Evolutionary conservation across 176 grass and related monocot species (phyloP).

Genomic region (Eragrostis curvula): DNA sequence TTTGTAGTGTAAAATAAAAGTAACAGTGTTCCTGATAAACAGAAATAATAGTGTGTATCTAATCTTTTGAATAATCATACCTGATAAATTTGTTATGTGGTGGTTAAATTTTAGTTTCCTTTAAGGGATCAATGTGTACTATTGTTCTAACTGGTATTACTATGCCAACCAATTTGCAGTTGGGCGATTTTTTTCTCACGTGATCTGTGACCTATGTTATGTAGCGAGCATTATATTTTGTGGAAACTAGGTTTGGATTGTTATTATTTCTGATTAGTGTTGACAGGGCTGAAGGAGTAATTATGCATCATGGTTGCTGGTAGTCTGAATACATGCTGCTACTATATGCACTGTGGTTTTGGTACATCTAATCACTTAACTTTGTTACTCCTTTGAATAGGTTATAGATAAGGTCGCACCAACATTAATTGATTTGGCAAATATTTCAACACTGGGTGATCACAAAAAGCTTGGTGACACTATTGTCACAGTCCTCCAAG

Average conservation of each 20-base stretch:
- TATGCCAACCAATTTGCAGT: background rate
- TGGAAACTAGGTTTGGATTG: constrained; percentile 10
- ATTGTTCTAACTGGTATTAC: constrained; percentile 23
- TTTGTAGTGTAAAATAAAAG: background rate
- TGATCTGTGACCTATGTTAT: background rate
- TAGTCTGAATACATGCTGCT: background rate
- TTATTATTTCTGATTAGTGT: background rate
- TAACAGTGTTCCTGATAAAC: background rate
- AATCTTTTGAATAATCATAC: constrained; percentile 10
- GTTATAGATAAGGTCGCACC: constrained; percentile 91
- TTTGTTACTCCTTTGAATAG: constrained; percentile 34
- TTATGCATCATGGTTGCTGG: background rate
- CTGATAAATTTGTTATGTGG: background rate
- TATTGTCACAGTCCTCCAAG: constrained; percentile 78
- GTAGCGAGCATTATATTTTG: constrained; percentile 12
- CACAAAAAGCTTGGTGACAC: constrained; percentile 86
- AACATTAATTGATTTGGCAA: constrained; percentile 79
- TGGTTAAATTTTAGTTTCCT: constrained; percentile 16
- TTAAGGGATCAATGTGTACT: background rate
- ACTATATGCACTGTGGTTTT: constrained; percentile 11
- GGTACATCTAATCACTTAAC: constrained; percentile 8
- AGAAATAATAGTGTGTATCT: constrained; percentile 1
- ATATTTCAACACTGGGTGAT: constrained; percentile 76
- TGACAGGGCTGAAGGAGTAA: background rate
- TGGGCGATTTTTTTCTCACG: constrained; percentile 12